Evolutionary conservation across 1,139 yeast genomes (phyloP).

Genomic region (Torulaspora pretoriensis): DNA sequence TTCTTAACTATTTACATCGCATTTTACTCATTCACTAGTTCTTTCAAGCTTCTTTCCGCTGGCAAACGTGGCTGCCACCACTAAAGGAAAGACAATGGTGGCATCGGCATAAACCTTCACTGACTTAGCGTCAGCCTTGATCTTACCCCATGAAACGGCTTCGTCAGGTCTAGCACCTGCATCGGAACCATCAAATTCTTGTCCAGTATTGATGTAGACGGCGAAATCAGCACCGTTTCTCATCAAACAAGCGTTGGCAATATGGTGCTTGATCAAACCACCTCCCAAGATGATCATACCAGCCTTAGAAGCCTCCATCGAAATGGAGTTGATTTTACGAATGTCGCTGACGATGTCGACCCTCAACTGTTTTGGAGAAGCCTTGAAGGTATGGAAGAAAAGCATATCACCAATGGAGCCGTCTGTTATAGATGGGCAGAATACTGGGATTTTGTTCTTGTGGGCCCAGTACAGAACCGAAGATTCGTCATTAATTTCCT

Average conservation of each 20-base stretch:
- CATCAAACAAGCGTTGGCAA: slow-evolving; percentile 96
- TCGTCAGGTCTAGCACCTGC: slow-evolving; percentile 99
- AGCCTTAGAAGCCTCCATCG: slow-evolving; percentile 93
- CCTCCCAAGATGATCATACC: slow-evolving; percentile 98
- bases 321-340: slow-evolving; percentile 81
- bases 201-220: slow-evolving; percentile 95
- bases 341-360: slow-evolving; percentile 93
- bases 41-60: slow-evolving; percentile 38
- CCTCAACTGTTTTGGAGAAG: slow-evolving; percentile 84
- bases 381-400: slow-evolving; percentile 94
- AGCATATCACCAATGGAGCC: slow-evolving; percentile 99
- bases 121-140: slow-evolving; percentile 85
- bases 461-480: slow-evolving; percentile 98
- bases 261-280: slow-evolving; percentile 93
- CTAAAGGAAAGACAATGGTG: slow-evolving; percentile 90
- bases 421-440: slow-evolving; percentile 96
- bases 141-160: slow-evolving; percentile 98
- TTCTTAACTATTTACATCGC: slow-evolving; percentile 5
- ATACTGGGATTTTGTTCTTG: slow-evolving; percentile 90
- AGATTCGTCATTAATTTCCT: slow-evolving; percentile 87
- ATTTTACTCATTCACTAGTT: slow-evolving; percentile 4
- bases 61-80: slow-evolving; percentile 97
- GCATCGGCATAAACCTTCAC: slow-evolving; percentile 96
- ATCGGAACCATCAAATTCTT: slow-evolving; percentile 97
- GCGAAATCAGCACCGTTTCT: slow-evolving; percentile 99